These are phyloP conservation scores for Paraconiothyrium sp. DNA, from an alignment of 2,329 filamentous ascomycete species.

Conservation along the genomic window DNA sequence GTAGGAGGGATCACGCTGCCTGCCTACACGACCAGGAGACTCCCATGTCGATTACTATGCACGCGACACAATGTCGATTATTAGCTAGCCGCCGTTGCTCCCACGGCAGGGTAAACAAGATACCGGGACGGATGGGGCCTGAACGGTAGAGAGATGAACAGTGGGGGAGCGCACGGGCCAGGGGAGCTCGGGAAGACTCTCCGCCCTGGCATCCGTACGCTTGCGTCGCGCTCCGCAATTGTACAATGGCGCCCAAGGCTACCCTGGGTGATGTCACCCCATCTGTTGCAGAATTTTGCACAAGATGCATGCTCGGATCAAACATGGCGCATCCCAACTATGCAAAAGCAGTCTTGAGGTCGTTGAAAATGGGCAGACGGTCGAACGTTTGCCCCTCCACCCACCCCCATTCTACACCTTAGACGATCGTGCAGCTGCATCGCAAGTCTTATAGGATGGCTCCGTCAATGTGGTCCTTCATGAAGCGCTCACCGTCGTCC, in stretches of 20 bases:
- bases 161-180: constrained; percentile 33
- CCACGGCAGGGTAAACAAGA: constrained; percentile 1
- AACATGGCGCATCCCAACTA: constrained; percentile 13
- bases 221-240: constrained; percentile 18
- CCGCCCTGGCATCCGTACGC: constrained; percentile 27
- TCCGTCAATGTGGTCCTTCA: constrained; percentile 43
- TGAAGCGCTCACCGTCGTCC: constrained; percentile 44
- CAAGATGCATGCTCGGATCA: constrained; percentile 19
- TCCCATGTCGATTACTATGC: not conserved
- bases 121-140: not conserved
- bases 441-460: constrained; percentile 42
- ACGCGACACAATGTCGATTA: too few species aligned
- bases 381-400: constrained; percentile 27
- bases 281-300: constrained; percentile 31
- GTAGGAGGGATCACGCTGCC: not conserved
- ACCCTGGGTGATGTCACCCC: constrained; percentile 37
- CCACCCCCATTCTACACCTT: constrained; percentile 43
- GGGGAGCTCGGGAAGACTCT: constrained; percentile 20
- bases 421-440: constrained; percentile 19
- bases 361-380: constrained; percentile 39
- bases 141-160: constrained; percentile 24
- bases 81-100: not conserved
- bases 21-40: not conserved
- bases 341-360: constrained; percentile 22
- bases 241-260: constrained; percentile 16